Percentiles rank a stretch among this genome's conserved stretches.
Evolutionary conservation across 2,329 filamentous ascomycete species (phyloP).

Genomic region (Lachnellula cervina): DNA sequence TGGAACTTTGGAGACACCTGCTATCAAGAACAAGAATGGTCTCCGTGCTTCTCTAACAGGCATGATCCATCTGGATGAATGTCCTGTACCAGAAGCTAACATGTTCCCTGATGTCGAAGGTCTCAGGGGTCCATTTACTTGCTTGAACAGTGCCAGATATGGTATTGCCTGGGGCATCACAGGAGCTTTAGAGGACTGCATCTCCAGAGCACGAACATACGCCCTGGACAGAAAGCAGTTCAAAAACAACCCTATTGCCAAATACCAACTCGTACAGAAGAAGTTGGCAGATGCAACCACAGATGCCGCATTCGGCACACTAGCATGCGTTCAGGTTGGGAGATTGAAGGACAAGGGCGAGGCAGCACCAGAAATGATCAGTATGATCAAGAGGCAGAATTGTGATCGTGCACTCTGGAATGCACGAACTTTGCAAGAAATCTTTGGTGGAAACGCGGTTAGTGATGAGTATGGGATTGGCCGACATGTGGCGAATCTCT

Average conservation of each 20-base stretch:
- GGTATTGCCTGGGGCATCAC: conserved; percentile 94
- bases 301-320: conserved; percentile 84
- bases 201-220: conserved; percentile 75
- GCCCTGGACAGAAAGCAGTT: conserved; percentile 94
- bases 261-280: conserved; percentile 96
- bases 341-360: conserved; percentile 89
- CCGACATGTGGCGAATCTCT: conserved; percentile 90
- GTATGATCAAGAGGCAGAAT: conserved; percentile 95
- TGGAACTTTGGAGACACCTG: conserved; percentile 84
- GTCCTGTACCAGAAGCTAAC: conserved; percentile 81
- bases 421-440: conserved; percentile 78
- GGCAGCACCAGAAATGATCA: conserved; percentile 90
- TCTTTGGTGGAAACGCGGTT: conserved; percentile 97
- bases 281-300: conserved; percentile 91
- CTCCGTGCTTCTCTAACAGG: conserved; percentile 90
- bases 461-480: conserved; percentile 96
- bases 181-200: conserved; percentile 89
- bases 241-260: conserved; percentile 89
- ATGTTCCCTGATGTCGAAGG: conserved; percentile 93
- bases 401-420: conserved; percentile 84
- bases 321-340: conserved; percentile 86
- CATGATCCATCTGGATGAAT: conserved; percentile 94
- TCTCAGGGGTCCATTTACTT: conserved; percentile 82
- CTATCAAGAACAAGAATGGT: conserved; percentile 93
- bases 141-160: conserved; percentile 87